Base-by-base conservation (phyloP, 768 basidiomycete genomes). In the Leccinum arenicola region DNA sequence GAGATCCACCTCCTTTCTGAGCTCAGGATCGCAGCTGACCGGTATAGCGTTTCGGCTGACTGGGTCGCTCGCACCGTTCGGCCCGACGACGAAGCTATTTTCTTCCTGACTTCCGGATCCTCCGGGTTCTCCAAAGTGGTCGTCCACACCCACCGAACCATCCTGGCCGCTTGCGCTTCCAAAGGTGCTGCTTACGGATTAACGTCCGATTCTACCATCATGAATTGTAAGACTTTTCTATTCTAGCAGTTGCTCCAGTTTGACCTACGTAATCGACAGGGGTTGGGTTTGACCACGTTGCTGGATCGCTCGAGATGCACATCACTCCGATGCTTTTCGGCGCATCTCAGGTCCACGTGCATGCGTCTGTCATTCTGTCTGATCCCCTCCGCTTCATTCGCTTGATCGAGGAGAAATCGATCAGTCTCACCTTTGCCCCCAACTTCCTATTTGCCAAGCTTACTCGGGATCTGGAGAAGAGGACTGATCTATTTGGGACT, bases 261-360 rank as follows among this genome's bases (percentile, higher is more conserved):
- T 52, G 12, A 59, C 17, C 1, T 35, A n/a, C 17, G 52, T 27
- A 5, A 38, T 47, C 10, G 27, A 29, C 40, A 68, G 66, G 66
- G 76, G 75, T 77, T 43, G 73, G 74, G 11, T 77, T 78, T 48
- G 76, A 78, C 55, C 77, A 78, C 50, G 76, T 77, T 52, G 77
- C 76, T 4, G 74, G 72, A 31, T 70, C 75, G 8, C 61, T 75
- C 1, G 77, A 78, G 58, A 65, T 75, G 48, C 75, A 77, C 56
- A 64, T 78, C 5, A 65, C 76, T 6, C 70, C 76, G 29, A 56
- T 68, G 47, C 61, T 70, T 12, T 69, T 69, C 45, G 73, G 73
- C 4, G 59, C 63, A 3, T 59, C 60, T 9, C 64, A 63, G n/a
- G 56, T 67, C 27, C 57, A 61, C 45, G 55, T 64, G 19, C 57